These are phyloP conservation scores for Haplosporangium gracile DNA, from an alignment of 192 early-diverging fungal genomes.

Conservation along the genomic window DNA sequence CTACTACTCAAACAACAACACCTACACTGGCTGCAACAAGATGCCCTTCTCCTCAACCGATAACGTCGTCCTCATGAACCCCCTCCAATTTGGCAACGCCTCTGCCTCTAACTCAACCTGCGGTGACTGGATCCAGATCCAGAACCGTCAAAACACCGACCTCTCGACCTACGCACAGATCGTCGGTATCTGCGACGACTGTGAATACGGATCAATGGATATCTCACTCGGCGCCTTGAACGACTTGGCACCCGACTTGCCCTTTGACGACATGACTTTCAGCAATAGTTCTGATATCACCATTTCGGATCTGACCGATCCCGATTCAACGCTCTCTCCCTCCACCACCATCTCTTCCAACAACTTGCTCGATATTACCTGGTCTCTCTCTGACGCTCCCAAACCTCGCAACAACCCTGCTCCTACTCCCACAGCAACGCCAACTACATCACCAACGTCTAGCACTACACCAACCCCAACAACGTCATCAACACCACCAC, in stretches of 20 bases:
- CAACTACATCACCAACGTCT: not conserved
- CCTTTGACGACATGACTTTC: constrained; percentile 28
- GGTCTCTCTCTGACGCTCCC: constrained; percentile 33
- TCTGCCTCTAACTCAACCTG: constrained; percentile 36
- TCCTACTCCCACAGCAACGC: constrained; percentile 5
- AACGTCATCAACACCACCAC: not conserved
- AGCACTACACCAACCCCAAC: not conserved
- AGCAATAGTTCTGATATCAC: constrained; percentile 16
- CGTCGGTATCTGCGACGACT: constrained; percentile 43
- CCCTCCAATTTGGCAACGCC: constrained; percentile 46
- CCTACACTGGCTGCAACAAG: constrained; percentile 42
- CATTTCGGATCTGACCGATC: constrained; percentile 16
- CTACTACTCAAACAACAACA: constrained; percentile 27
- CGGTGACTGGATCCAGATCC: constrained; percentile 45
- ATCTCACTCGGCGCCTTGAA: constrained; percentile 18
- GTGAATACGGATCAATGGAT: constrained; percentile 37
- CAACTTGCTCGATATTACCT: constrained; percentile 37
- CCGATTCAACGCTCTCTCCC: not conserved
- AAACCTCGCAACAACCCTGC: not conserved
- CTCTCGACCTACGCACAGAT: constrained; percentile 29
- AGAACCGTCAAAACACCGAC: constrained; percentile 44
- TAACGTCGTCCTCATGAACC: constrained; percentile 47
- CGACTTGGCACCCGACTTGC: constrained; percentile 25
- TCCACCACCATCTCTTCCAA: constrained; percentile 21
- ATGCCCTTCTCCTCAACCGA: constrained; percentile 35